These are phyloP conservation scores for Cymbopogon citratus DNA, from an alignment of 176 grass and related monocot genomes.

Conservation along the genomic window DNA sequence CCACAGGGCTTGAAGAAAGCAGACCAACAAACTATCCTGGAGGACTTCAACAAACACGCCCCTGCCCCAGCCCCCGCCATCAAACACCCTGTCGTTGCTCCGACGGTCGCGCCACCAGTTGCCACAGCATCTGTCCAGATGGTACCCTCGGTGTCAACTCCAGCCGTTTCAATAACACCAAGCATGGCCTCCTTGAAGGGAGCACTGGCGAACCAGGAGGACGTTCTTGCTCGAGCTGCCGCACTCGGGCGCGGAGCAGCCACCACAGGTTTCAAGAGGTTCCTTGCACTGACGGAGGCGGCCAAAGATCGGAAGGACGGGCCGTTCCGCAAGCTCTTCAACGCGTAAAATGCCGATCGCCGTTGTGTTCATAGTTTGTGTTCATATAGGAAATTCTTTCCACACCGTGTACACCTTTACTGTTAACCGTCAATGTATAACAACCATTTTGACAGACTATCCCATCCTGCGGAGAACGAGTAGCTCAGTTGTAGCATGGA, in stretches of 20 bases:
- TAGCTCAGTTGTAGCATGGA: constrained; percentile 1
- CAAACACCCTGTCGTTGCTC: constrained; percentile 58
- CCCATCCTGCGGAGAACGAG: neutral
- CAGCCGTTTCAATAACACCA: constrained; percentile 31
- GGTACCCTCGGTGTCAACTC: constrained; percentile 20
- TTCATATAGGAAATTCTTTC: constrained; percentile 46
- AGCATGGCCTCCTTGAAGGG: constrained; percentile 33
- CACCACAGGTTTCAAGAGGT: constrained; percentile 95
- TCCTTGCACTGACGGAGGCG: constrained; percentile 91
- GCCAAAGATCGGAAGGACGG: constrained; percentile 97
- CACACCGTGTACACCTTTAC: constrained; percentile 15
- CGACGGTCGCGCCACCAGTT: constrained; percentile 34
- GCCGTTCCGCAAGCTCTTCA: constrained; percentile 96
- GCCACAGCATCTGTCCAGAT: constrained; percentile 32
- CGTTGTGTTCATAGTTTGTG: constrained; percentile 41
- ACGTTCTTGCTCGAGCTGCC: constrained; percentile 85
- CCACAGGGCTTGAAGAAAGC: constrained; percentile 92
- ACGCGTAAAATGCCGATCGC: constrained; percentile 36
- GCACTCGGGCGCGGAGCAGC: constrained; percentile 88
- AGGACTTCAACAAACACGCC: constrained; percentile 90
- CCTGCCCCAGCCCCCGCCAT: constrained; percentile 52
- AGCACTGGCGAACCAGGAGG: constrained; percentile 73
- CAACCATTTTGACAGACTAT: constrained; percentile 11
- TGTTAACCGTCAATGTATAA: constrained; percentile 22
- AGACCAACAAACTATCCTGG: constrained; percentile 88